phyloP scores from a whole-genome alignment of 169 alveolate species.

The Eimeria falciformis region DNA sequence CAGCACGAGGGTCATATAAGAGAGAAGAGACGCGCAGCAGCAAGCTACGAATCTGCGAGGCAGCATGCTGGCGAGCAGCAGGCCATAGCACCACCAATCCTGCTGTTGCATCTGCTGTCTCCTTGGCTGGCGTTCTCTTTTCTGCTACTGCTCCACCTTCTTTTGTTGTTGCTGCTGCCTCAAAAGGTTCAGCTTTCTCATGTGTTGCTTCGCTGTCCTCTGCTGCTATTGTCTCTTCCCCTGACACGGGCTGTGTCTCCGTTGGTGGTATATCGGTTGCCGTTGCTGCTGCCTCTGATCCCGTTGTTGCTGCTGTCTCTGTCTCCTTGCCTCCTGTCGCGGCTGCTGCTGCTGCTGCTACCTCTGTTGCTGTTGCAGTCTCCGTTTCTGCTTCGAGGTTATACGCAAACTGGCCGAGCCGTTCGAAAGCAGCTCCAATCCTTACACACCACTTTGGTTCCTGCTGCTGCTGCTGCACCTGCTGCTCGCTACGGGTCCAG shows the following conservation, averaged over 20 bases:
- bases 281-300: background rate
- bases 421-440: constrained; percentile 32
- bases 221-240: background rate
- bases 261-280: background rate
- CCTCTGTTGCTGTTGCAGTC: background rate
- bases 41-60: constrained; percentile 57
- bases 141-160: constrained; percentile 6
- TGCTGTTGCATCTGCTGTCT: constrained; percentile 7
- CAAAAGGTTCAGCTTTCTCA: background rate
- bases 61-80: constrained; percentile 53
- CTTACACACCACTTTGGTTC: constrained; percentile 39
- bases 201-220: background rate
- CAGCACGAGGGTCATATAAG: background rate
- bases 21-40: constrained; percentile 53
- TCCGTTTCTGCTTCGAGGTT: background rate
- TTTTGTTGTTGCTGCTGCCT: constrained; percentile 21
- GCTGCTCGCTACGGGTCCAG: constrained; percentile 14
- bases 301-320: background rate
- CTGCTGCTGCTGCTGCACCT: background rate
- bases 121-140: background rate
- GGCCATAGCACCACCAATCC: constrained; percentile 11
- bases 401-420: constrained; percentile 52
- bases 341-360: constrained; percentile 43
- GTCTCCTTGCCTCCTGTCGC: background rate
- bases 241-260: background rate